A percentile compares a stretch with the other conserved stretches of the same genome.
Evolutionary conservation across 2,329 filamentous ascomycete species (phyloP).

Genomic region (Aspergillus sp.): DNA sequence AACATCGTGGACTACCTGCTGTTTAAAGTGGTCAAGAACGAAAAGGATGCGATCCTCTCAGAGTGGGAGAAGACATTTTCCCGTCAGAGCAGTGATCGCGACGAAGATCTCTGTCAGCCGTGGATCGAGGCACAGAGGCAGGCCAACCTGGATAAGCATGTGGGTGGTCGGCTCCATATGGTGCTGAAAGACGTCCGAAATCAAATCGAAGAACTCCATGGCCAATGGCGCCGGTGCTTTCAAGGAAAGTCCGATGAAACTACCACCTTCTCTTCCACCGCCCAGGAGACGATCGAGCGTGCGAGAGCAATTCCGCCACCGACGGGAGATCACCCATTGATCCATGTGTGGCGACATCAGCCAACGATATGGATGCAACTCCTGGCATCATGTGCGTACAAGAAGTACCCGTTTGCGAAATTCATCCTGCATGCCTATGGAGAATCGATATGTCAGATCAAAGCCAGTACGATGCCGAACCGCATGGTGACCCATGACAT

Average conservation of each 20-base stretch:
- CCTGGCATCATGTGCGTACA: constrained; percentile 41
- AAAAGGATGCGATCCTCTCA: constrained; percentile 28
- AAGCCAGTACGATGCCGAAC: constrained; percentile 23
- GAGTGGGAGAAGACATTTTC: constrained; percentile 31
- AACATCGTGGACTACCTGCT: constrained; percentile 48
- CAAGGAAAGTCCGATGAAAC: not conserved
- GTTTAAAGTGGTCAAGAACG: constrained; percentile 38
- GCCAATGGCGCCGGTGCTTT: constrained; percentile 20
- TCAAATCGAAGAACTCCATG: constrained; percentile 18
- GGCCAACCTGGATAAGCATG: constrained; percentile 17
- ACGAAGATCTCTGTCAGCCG: constrained; percentile 35
- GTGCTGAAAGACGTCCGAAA: constrained; percentile 18
- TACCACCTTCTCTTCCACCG: constrained; percentile 20
- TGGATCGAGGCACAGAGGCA: constrained; percentile 27
- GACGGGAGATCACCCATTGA: constrained; percentile 30
- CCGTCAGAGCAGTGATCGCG: constrained; percentile 19
- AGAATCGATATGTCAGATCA: constrained; percentile 33
- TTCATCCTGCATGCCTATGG: constrained; percentile 34
- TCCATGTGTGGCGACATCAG: constrained; percentile 35
- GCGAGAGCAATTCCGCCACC: constrained; percentile 32
- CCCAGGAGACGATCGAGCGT: constrained; percentile 27
- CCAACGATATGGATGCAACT: constrained; percentile 31
- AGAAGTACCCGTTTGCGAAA: constrained; percentile 14
- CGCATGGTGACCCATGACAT: constrained; percentile 28
- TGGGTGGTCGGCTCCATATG: constrained; percentile 14